phyloP scores from a whole-genome alignment of 2,329 filamentous ascomycete species.

The Emmonsiellopsis sp. region DNA sequence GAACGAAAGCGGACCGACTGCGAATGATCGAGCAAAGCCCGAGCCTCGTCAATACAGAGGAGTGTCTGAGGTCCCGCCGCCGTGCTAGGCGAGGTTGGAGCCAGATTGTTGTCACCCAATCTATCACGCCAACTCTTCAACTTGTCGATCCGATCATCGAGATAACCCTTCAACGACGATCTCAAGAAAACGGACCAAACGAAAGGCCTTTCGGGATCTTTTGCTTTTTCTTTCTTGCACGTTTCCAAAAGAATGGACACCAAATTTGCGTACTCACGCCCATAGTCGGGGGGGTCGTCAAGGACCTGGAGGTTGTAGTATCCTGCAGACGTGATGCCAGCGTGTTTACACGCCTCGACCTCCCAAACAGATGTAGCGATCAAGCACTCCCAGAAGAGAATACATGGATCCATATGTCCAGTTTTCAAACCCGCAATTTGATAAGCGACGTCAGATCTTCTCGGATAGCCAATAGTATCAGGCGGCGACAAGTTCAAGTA shows the following conservation, averaged over 20 bases:
- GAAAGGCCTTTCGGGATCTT: too few species aligned
- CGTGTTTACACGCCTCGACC: neutral
- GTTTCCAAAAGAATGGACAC: too few species aligned
- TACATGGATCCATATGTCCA: too few species aligned
- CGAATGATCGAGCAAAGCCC: neutral
- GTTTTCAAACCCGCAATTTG: neutral
- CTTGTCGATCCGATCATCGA: too few species aligned
- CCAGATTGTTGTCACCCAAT: too few species aligned
- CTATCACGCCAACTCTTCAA: too few species aligned
- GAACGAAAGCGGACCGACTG: neutral
- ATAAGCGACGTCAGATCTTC: neutral
- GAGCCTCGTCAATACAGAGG: slow-evolving; percentile 4
- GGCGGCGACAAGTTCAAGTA: slow-evolving; percentile 5
- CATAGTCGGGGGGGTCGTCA: neutral
- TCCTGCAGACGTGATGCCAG: neutral
- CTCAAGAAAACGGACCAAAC: too few species aligned
- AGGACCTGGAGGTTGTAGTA: slow-evolving; percentile 1
- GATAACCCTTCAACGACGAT: too few species aligned
- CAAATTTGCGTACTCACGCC: too few species aligned
- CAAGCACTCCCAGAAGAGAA: too few species aligned
- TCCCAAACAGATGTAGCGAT: neutral
- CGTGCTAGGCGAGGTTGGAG: too few species aligned
- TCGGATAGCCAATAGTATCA: neutral
- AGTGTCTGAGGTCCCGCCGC: neutral
- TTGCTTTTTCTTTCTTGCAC: too few species aligned